Percentiles rank a stretch among this genome's conserved stretches.
Evolutionary conservation across 1,284 basidiomycete species (phyloP).

Genomic region (Boletus mariae): DNA sequence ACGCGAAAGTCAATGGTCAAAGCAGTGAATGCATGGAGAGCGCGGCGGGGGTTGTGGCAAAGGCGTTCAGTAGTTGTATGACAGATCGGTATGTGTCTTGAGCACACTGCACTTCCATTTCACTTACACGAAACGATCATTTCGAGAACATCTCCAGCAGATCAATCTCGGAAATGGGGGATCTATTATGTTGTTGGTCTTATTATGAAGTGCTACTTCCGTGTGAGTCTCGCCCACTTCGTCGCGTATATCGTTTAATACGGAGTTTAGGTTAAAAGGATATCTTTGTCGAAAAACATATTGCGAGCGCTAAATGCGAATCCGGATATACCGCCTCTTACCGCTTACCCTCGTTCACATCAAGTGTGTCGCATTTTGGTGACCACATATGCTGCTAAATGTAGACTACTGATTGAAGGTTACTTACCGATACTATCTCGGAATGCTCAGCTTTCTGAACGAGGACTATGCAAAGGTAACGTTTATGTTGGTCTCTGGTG

Average conservation of each 20-base stretch:
- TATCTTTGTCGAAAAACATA: conserved; percentile 90
- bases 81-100: conserved; percentile 71
- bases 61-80: conserved; percentile 89
- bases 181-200: conserved; percentile 93
- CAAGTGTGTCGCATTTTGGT: conserved; percentile 54
- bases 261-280: conserved; percentile 70
- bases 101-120: not conserved
- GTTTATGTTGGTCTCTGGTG: not conserved
- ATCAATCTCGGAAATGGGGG: conserved; percentile 87
- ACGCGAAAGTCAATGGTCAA: conserved; percentile 54
- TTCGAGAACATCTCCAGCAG: conserved; percentile 57
- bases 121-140: conserved; percentile 4
- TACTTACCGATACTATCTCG: conserved; percentile 89
- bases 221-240: conserved; percentile 46
- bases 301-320: conserved; percentile 86
- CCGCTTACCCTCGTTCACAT: conserved; percentile 77
- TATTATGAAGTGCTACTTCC: conserved; percentile 93
- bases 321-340: conserved; percentile 77
- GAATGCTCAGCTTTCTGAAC: conserved; percentile 90
- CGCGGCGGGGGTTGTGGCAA: conserved; percentile 86
- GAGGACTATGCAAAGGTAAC: conserved; percentile 83
- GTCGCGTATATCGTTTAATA: conserved; percentile 1
- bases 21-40: conserved; percentile 82
- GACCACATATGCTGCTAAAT: conserved; percentile 10
- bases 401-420: conserved; percentile 46